phyloP scores from a whole-genome alignment of 108 stramenopile species.

The Halocafeteria seosinensis region DNA sequence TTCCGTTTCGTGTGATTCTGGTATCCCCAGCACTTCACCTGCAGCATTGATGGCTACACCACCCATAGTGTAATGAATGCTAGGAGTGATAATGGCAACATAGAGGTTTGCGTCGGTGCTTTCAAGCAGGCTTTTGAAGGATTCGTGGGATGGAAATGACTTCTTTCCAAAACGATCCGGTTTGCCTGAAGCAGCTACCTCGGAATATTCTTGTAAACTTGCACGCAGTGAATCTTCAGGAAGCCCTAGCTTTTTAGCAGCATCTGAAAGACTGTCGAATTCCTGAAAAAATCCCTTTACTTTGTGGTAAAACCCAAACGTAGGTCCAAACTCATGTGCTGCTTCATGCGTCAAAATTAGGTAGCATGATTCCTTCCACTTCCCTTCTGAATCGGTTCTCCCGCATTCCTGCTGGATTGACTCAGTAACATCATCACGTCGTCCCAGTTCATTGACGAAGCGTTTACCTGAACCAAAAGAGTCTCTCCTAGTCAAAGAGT shows the following conservation, averaged over 20 bases:
- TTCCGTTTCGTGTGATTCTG: not conserved
- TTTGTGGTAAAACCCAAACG: slow-evolving; percentile 11
- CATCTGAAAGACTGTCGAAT: not conserved
- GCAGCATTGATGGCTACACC: slow-evolving; percentile 51
- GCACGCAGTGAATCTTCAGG: not conserved
- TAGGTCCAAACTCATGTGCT: slow-evolving; percentile 3
- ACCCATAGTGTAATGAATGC: slow-evolving; percentile 78
- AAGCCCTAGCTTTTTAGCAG: slow-evolving; percentile 1
- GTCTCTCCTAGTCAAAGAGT: no score
- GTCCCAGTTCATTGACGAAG: slow-evolving; percentile 26
- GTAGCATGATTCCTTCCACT: not conserved
- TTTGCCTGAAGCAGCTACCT: not conserved
- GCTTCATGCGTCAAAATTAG: slow-evolving; percentile 13
- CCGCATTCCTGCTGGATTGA: slow-evolving; percentile 5
- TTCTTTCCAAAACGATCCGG: not conserved
- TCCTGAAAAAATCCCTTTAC: slow-evolving; percentile 7
- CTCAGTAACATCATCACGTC: slow-evolving; percentile 9
- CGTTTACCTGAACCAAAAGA: slow-evolving; percentile 9
- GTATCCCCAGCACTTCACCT: slow-evolving; percentile 46
- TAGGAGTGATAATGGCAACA: slow-evolving; percentile 33
- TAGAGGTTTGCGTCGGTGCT: no score
- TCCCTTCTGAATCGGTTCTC: not conserved
- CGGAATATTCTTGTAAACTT: slow-evolving; percentile 5
- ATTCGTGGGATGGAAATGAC: not conserved
- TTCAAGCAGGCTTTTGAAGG: no score